Evolutionary conservation across 148 eudicot species (phyloP), one percentile per base, ranked within the genome.

Genomic region (Camellia granthamiana): DNA sequence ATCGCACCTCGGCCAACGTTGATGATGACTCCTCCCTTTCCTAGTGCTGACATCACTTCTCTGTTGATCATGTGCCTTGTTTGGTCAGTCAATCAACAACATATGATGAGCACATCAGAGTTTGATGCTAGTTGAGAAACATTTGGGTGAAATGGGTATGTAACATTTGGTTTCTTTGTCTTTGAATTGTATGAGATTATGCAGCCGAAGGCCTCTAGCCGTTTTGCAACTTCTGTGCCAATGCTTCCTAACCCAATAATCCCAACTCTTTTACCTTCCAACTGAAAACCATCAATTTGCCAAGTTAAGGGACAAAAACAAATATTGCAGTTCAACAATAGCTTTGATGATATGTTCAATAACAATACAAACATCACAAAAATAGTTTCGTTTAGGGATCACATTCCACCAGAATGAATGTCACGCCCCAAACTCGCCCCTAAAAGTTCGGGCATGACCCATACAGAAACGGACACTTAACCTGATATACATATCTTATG

Each of bases 1-100:
- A 87, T 59, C 4, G 83, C 78, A 66, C 91, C 91, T 1, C 89
- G 86, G 5, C 79, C 91, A 16, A 89, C 47, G 16, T 89, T 89
- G 7, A 89, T 47, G 68, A 89, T 62, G 16, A 89, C 38, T 4
- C 91, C 91, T 1, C 81, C 78, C 66, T 81, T 82, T 8, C 91
- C 89, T 5, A 89, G 38, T 0, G 86, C 85, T 0, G 61, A 49
- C 44, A 89, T 67, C 18, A 87, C 91, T 46, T 84, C 79, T 46
- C 71, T 81, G 84, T 81, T 84, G 6, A 89, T 85, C 84, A 89
- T 65, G 64, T 85, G 88, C 16, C 72, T 62, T n/a, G 89, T 89
- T 78, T 83, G 49, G 69, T 89, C 80, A 0, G 86, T 85, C 65
- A 89, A 59, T 19, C 85, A 74, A 14, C 91, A 87, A 43, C 88